Conservation (phyloP, 306 rosid species). For the Dalbergia oliveri region DNA sequence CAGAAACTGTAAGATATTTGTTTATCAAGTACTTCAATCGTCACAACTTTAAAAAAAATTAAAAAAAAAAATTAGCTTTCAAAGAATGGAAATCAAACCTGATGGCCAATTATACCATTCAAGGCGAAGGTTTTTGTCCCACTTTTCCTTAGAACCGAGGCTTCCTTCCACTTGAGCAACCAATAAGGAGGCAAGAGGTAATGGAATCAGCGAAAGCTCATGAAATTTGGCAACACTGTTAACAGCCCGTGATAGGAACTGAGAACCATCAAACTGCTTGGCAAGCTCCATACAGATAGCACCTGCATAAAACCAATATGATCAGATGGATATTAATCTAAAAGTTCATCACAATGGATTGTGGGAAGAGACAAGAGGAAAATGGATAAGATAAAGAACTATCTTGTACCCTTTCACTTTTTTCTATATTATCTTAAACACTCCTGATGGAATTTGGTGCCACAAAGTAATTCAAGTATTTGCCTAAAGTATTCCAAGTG, state of each 20-base stretch:
- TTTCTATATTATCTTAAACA: conserved; percentile 9
- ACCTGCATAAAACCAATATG: conserved; percentile 60
- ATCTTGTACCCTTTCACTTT: background rate
- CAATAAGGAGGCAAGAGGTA: conserved; percentile 73
- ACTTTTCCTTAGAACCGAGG: conserved; percentile 81
- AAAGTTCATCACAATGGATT: background rate
- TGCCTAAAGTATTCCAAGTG: conserved; percentile 14
- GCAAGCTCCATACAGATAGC: conserved; percentile 83
- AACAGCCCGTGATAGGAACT: conserved; percentile 62
- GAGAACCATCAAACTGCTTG: conserved; percentile 53
- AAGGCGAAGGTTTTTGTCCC: conserved; percentile 72
- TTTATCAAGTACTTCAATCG: conserved; percentile 22
- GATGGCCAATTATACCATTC: conserved; percentile 95
- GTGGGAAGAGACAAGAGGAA: conserved; percentile 5
- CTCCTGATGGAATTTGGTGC: background rate
- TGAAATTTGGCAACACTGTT: conserved; percentile 71
- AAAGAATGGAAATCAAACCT: conserved; percentile 66
- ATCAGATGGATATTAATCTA: conserved; percentile 19
- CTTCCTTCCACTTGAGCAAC: conserved; percentile 93
- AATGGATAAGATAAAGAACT: conserved; percentile 12
- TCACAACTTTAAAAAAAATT: conserved; percentile 5
- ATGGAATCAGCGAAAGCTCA: conserved; percentile 58
- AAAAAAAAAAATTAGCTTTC: background rate
- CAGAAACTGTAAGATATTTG: background rate
- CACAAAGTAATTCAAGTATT: conserved; percentile 33